These are phyloP conservation scores for Tricholomella constricta DNA, from an alignment of 768 basidiomycete species.

Conservation along the genomic window DNA sequence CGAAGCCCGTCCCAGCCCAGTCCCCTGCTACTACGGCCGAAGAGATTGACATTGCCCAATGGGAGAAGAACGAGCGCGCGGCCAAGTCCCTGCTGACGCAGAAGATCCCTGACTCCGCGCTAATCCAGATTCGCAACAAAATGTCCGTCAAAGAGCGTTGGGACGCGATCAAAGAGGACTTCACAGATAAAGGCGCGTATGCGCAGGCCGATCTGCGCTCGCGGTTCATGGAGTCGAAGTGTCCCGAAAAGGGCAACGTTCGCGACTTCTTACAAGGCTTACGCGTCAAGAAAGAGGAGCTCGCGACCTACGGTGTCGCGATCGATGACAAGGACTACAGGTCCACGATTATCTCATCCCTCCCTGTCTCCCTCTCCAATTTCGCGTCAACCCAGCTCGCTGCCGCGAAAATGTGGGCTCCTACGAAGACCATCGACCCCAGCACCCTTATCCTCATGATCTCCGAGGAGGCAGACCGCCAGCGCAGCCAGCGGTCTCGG, in stretches of 20 bases:
- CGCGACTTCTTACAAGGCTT: constrained; percentile 28
- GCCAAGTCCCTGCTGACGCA: too few species aligned
- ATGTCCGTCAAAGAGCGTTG: constrained; percentile 29
- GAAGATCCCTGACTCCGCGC: constrained; percentile 32
- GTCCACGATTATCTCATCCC: constrained; percentile 31
- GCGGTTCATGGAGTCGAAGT: too few species aligned
- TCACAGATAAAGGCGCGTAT: constrained; percentile 31
- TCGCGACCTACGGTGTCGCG: constrained; percentile 30
- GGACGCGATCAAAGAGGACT: constrained; percentile 31
- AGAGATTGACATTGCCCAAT: constrained; percentile 14
- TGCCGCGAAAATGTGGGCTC: neutral
- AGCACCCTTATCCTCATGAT: constrained; percentile 21
- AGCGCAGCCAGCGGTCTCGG: neutral
- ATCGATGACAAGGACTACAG: constrained; percentile 32
- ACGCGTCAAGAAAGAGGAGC: constrained; percentile 14
- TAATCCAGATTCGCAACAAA: constrained; percentile 24
- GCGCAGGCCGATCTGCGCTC: constrained; percentile 25
- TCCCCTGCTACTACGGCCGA: neutral
- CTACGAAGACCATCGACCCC: constrained; percentile 17
- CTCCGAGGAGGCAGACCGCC: constrained; percentile 23
- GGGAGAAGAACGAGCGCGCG: constrained; percentile 38
- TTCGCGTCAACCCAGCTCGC: too few species aligned
- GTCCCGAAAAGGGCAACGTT: constrained; percentile 28
- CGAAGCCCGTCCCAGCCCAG: constrained; percentile 8
- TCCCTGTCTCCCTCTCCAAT: too few species aligned